Evolutionary conservation across 1,284 basidiomycete genomes (phyloP), one percentile per base, ranked within the genome.

Genomic region (Papiliotrema laurentii): DNA sequence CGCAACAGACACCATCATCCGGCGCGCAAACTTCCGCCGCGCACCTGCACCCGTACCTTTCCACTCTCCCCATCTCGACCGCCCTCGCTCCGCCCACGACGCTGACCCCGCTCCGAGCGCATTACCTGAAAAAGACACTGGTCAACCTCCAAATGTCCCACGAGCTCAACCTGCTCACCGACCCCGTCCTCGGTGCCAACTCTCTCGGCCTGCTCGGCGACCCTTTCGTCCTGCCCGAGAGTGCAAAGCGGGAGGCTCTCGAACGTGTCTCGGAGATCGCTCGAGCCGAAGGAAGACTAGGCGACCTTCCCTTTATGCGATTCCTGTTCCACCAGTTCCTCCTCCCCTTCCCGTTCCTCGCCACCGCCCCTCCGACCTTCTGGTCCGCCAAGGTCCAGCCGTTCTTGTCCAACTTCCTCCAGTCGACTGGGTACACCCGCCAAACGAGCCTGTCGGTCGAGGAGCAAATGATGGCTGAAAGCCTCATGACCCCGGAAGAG

Each of bases 61-160:
- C 61, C 2, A 56, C 63, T 4, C 51, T 70, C 5, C 66, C 69
- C 6, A 47, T 49, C n/a, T 46, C 35, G 11, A 51, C 56, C 18
- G 34, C 52, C 24, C 30, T 49, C 9, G 45, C 45, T 3, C 65
- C 66, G 11, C 66, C 69, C 3, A 61, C 64, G 13, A 69, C 58
- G 24, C 78, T 94, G 41, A 89, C 88, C 0, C 87, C 92, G 4
- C 75, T 92, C 26, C 83, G 90, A 34, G 89, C 90, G 1, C 92
- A 97, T 68, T 97, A 97, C 72, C 85, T 97, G 68, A 97, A 96
- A 77, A 93, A 94, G 73, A 81, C 86, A n/a, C 83, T 97, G 47
- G 81, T 97, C 39, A 83, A 86, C 58, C 82, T 96, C 37, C 85
- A 97, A 70, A 84, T 94, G 56, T 74, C 78, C 56, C 76, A 77